Evolutionary conservation across 1,284 basidiomycete species (phyloP), one percentile per base, ranked within the genome.

Genomic region (Erythrobasidium hasegawianum): DNA sequence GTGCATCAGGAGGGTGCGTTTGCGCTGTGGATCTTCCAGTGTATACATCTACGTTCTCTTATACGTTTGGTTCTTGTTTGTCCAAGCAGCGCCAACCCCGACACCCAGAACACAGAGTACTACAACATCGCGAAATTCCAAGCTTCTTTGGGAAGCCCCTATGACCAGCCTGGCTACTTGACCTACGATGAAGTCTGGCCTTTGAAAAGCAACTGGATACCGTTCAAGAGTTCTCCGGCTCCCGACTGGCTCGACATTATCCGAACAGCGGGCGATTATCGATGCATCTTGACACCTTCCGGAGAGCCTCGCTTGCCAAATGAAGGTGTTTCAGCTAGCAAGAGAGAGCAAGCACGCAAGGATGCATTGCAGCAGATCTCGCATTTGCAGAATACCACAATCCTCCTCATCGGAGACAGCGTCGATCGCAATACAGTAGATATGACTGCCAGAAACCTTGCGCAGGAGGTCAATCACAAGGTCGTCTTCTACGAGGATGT

Each of bases 401-500:
- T 75, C 62, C 70, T 75, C 16, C 26, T 74, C 55, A 61, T 75
- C 4, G 73, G 73, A 24, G 73, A 75, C 62, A 69, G 67, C n/a
- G 73, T 75, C 50, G 73, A 75, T 50, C 72, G 73, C 13, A 75
- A 75, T 55, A 69, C 68, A 0, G 60, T 75, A 74, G 50, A 57
- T 71, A 24, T 69, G 69, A 52, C 29, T 7, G 59, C 68, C 70
- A 71, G 20, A 71, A 33, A 68, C 64, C 16, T 22, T 70, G 49
- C 71, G 69, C 33, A 22, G 22, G 22, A 18, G 55, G 55, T 33
- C 29, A 38, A 59, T 22, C 20, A 68, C 43, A 68, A 70, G 27
- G 59, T 57, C 43, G 67, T 69, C 2, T 71, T 64, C 26, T 71
- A 72, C 45, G 68, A 71, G 43, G 71, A 73, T 45, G 68, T 64